Percentiles rank a stretch among this genome's conserved stretches.
Conservation (phyloP, 2,329 filamentous ascomycete species). For the Talaromyces sp. region DNA sequence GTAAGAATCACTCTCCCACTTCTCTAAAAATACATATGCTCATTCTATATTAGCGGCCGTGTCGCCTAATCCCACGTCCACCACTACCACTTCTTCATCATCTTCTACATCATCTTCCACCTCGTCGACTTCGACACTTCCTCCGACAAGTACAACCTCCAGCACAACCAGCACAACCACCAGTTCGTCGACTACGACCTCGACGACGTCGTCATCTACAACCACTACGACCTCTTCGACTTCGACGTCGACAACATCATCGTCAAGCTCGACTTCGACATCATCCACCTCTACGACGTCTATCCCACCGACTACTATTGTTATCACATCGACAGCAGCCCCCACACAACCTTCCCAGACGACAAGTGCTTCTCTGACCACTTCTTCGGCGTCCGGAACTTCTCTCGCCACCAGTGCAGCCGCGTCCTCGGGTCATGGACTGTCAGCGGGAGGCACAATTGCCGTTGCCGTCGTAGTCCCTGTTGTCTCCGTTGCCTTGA, state of each 20-base stretch:
- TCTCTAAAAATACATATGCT: not conserved
- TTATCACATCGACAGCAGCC: not conserved
- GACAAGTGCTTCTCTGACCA: not conserved
- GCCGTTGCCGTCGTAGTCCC: constrained; percentile 92
- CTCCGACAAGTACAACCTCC: not conserved
- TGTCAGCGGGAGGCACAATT: constrained; percentile 59
- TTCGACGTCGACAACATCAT: constrained; percentile 4
- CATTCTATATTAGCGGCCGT: not conserved
- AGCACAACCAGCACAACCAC: not conserved
- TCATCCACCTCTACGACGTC: constrained; percentile 1
- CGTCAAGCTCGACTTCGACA: constrained; percentile 1
- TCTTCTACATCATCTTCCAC: constrained; percentile 4
- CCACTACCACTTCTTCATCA: too few species aligned
- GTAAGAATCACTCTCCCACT: not conserved
- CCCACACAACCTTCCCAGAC: not conserved
- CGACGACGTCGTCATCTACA: constrained; percentile 8
- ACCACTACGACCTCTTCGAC: constrained; percentile 12
- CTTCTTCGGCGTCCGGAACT: not conserved
- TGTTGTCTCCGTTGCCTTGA: constrained; percentile 76
- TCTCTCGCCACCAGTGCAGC: constrained; percentile 10
- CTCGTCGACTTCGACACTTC: constrained; percentile 5
- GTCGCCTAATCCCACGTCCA: constrained; percentile 2
- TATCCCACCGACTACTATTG: not conserved
- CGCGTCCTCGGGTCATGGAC: constrained; percentile 20
- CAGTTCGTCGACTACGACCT: constrained; percentile 2